These are phyloP conservation scores for Fusarium sp. DNA, from an alignment of 2,329 filamentous ascomycete genomes.

Conservation along the genomic window DNA sequence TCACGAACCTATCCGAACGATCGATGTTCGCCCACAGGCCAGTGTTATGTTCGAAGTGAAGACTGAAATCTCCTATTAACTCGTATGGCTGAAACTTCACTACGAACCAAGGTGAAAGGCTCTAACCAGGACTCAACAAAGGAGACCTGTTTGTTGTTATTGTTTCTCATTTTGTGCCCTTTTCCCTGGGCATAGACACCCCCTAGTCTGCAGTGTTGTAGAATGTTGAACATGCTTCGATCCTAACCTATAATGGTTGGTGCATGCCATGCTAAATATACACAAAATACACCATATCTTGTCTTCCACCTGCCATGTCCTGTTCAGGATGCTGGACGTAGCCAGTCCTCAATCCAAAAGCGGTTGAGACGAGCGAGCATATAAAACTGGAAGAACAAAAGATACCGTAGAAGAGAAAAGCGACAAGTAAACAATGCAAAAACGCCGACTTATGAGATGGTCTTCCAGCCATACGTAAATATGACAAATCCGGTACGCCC, in stretches of 20 bases:
- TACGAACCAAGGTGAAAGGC: neutral
- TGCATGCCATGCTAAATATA: neutral
- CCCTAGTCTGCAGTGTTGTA: conserved; percentile 4
- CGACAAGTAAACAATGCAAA: conserved; percentile 21
- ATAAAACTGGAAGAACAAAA: conserved; percentile 9
- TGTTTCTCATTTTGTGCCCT: conserved; percentile 22
- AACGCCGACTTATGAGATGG: conserved; percentile 48
- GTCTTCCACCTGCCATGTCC: neutral
- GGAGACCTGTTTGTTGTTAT: conserved; percentile 15
- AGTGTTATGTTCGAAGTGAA: neutral
- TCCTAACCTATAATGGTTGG: conserved; percentile 8
- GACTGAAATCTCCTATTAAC: neutral
- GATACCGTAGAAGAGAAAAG: conserved; percentile 9
- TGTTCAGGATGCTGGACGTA: conserved; percentile 7
- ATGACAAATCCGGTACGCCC: conserved; percentile 43
- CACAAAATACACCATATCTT: conserved; percentile 6
- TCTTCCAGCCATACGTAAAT: conserved; percentile 35
- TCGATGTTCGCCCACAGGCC: neutral
- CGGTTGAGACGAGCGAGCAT: neutral
- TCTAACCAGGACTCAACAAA: conserved; percentile 1
- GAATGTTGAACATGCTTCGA: conserved; percentile 4
- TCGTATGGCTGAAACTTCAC: conserved; percentile 4
- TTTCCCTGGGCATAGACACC: conserved; percentile 7
- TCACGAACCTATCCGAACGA: neutral
- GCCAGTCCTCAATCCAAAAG: conserved; percentile 3